A percentile compares a stretch with the other conserved stretches of the same genome.
Conservation (phyloP, 2,329 filamentous ascomycete genomes). For the Aspergillus novoparasiticus region DNA sequence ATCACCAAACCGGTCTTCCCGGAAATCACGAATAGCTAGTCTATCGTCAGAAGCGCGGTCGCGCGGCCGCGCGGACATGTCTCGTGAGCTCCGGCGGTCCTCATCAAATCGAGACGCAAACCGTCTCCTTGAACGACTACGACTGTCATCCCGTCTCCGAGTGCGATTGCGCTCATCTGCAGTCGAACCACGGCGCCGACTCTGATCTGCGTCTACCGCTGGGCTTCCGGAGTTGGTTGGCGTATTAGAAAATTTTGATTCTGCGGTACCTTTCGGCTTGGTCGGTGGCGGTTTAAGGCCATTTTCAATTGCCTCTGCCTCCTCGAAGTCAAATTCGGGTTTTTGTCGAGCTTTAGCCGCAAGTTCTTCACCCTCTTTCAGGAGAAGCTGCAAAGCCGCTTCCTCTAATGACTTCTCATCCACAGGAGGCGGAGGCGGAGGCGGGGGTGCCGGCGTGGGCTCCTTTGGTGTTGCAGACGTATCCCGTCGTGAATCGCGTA, state of each 20-base stretch:
- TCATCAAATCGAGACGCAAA: slow-evolving; percentile 32
- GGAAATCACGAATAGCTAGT: slow-evolving; percentile 34
- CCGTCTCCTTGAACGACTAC: slow-evolving; percentile 34
- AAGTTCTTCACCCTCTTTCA: slow-evolving; percentile 58
- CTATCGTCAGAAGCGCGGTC: slow-evolving; percentile 39
- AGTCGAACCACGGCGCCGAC: slow-evolving; percentile 30
- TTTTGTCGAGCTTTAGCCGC: slow-evolving; percentile 54
- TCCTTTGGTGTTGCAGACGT: slow-evolving; percentile 37
- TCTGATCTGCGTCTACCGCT: slow-evolving; percentile 28
- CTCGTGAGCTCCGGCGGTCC: slow-evolving; percentile 32
- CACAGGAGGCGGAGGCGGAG: slow-evolving; percentile 38
- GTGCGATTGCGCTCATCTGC: slow-evolving; percentile 30
- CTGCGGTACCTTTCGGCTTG: slow-evolving; percentile 28
- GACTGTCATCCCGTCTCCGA: slow-evolving; percentile 27
- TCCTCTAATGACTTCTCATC: slow-evolving; percentile 60
- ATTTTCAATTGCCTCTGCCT: slow-evolving; percentile 46
- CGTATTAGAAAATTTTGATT: slow-evolving; percentile 30
- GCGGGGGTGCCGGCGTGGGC: slow-evolving; percentile 30
- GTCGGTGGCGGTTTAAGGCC: slow-evolving; percentile 37
- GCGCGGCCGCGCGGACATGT: slow-evolving; percentile 31
- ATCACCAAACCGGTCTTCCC: slow-evolving; percentile 30
- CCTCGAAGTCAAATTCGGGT: slow-evolving; percentile 55
- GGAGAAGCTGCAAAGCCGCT: slow-evolving; percentile 55
- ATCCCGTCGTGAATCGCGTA: slow-evolving; percentile 35
- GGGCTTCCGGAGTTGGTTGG: slow-evolving; percentile 33